Evolutionary conservation across 352 stramenopile species (phyloP), one percentile per base, ranked within the genome.

Genomic region (Poterioochromonas sp.): DNA sequence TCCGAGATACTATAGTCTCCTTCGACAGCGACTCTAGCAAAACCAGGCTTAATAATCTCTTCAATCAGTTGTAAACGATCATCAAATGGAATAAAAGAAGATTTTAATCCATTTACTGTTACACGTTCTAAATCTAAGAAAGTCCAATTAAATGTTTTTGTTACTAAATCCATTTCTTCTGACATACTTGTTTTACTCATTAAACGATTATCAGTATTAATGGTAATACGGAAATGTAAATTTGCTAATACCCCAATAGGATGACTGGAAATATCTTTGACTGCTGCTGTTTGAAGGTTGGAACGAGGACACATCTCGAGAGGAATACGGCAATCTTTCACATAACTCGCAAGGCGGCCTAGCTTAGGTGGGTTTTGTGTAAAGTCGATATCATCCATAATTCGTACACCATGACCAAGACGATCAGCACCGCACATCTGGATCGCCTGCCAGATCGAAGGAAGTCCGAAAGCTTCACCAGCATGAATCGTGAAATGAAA

Each of bases 401-500:
- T 5, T 15, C 58, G 58, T 37, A 68, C 58, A 40, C 58, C 58
- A 39, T 68, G 58, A 68, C 58, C 58, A 5, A 68, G 58, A 39
- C 58, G 58, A 32, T 68, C 58, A 32, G 12, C 12, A 11, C 58
- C 58, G 26, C 58, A 68, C 5, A 68, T 35, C 26, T 68, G 58
- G 29, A 68, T 68, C 5, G 58, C 58, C 26, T 68, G 26, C 58
- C 58, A 68, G 26, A 68, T 68, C 12, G 58, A 68, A 8, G 58
- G 58, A 5, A 68, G 34, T 29, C 58, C 58, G 29, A 68, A 68
- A 26, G 5, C 58, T 26, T 68, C 58, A 39, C 58, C 58, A 39
- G 58, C 58, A 39, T 68, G 58, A 26, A 68, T 68, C 11, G 58
- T 68, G 29, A 68, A 68, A 68, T 68, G 58, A 32, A 68, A 18